Base-by-base conservation (phyloP, 139 green algal genomes). In the Volvox africanus region DNA sequence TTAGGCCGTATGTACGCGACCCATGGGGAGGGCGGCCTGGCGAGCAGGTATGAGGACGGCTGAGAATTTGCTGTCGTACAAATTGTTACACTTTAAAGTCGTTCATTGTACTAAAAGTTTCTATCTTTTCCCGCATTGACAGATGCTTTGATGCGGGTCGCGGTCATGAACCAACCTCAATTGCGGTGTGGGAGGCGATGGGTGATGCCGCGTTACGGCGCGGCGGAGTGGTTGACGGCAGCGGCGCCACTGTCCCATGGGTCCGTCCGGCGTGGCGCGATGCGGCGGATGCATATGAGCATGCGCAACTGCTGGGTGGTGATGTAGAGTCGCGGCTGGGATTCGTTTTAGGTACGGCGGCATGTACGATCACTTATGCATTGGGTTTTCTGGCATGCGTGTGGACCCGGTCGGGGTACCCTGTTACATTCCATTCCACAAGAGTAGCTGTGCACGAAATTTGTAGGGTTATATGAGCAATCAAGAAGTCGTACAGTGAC, bases 121-220 rank as follows among this genome's bases (percentile, higher is more conserved):
- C 9, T 55, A 55, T 55, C 9, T 55, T 55, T 55, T 55, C 44
- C 44, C 5, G 44, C 16, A 33, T 75, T 2, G 24, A 16, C 68
- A 88, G 88, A 13, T 97, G 95, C 81, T 95, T 97, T 55, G 93
- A 97, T 83, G 75, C 94, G 11, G 96, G 93, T 2, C 92, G 96
- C 20, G 95, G 92, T 44, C 92, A 95, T 6, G 95, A 96, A 89
- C 92, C 94, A 16, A 95, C 93, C 19, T 88, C 94, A 61, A 90
- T 95, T 11, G 91, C 92, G 5, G 93, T 96, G 17, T 98, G 96
- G 96, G 96, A 98, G 88, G 96, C 90, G 6, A 98, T 98, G 96
- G 95, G 93, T 0, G 82, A 94, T 44, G 68, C 96, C 35, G 93
- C 95, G 79, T 62, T 89, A 30, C 44, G 86, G 5, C 76, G 92